Evolutionary conservation across 129 eudicot genomes (phyloP).

Genomic region (Saposhnikovia divaricata): DNA sequence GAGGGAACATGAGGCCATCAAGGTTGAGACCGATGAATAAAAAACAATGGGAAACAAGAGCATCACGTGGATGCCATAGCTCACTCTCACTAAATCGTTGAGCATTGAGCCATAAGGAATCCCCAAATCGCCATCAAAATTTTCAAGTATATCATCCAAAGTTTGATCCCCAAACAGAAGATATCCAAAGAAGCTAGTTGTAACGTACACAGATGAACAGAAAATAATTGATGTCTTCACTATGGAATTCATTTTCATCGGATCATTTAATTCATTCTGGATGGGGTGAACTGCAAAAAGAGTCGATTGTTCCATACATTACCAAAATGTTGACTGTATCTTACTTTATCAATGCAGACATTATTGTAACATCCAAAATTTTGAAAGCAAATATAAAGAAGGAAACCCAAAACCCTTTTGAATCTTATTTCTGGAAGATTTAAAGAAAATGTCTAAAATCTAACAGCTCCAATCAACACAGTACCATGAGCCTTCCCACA

Average conservation of each 20-base stretch:
- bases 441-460: background rate
- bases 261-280: slow-evolving; percentile 74
- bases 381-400: background rate
- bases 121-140: slow-evolving; percentile 88
- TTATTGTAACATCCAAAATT: background rate
- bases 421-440: background rate
- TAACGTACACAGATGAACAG: slow-evolving; percentile 63
- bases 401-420: background rate
- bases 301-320: background rate
- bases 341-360: background rate
- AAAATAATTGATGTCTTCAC: slow-evolving; percentile 59
- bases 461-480: background rate
- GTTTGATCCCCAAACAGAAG: slow-evolving; percentile 79
- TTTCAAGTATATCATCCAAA: slow-evolving; percentile 79
- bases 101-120: slow-evolving; percentile 60
- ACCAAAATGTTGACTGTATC: background rate
- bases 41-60: slow-evolving; percentile 84
- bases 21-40: slow-evolving; percentile 78
- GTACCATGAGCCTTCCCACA: background rate
- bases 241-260: slow-evolving; percentile 73
- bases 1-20: slow-evolving; percentile 71
- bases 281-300: slow-evolving; percentile 75
- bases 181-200: slow-evolving; percentile 81
- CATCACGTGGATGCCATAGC: slow-evolving; percentile 86
- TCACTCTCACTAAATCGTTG: slow-evolving; percentile 72